Evolutionary conservation across 371 early-diverging fungal species (phyloP), one percentile per base, ranked within the genome.

Genomic region (Syncephalastrum sp.): DNA sequence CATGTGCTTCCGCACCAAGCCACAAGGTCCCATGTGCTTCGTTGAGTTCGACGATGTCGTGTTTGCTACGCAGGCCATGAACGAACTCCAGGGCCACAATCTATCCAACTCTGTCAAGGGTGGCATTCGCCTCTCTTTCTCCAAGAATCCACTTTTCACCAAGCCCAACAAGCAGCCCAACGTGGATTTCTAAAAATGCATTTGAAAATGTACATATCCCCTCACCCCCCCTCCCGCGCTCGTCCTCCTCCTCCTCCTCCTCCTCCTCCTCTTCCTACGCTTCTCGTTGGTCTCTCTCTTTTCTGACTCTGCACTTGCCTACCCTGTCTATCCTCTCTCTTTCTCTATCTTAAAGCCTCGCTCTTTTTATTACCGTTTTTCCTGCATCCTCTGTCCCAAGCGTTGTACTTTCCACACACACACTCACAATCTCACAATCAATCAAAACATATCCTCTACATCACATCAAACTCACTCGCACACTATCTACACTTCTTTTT

Each of bases 21-120:
- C 88, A 42, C 75, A 77, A 49, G 95, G 96, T 0, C 96, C 96
- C 27, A 97, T 96, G 94, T 96, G 96, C 77, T 90, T 90, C 82
- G 89, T 88, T 33, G 91, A 96, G 82, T 97, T 97, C 82, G 95
- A 94, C 52, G 89, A 87, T 74, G 89, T 96, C 17, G 77, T 80
- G 7, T 93, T 74, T 76, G 96, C 98, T 21, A 90, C 92, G 21
- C 83, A 88, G 52, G 94, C 95, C 14, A 82, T 96, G 79, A 83
- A 75, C 48, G 87, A 93, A 49, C 80, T 93, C 41, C 90, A 94
- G 61, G 98, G 96, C 33, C 75, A 83, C 43, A 82, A 78, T 23
- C 70, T 96, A 29, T 80, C 87, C 56, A 93, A 89, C 77, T 94
- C 94, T 3, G 85, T 90, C 49, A 95, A 92, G 72, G 91, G 95